Base-by-base conservation (phyloP, 2,329 filamentous ascomycete species). In the Colletotrichum tabaci region DNA sequence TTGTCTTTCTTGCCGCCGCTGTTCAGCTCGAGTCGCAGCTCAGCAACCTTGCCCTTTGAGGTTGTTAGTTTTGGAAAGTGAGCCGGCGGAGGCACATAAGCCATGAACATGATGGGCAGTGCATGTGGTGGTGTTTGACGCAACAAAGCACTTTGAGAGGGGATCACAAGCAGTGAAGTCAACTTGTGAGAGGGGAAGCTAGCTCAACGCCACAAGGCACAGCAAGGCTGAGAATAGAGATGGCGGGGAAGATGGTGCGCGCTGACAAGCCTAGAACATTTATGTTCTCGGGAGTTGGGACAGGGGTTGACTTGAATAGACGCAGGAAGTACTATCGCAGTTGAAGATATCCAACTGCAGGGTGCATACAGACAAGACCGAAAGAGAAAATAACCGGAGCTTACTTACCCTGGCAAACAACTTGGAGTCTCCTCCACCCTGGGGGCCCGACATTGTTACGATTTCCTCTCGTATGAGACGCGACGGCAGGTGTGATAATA, bases 1-100 rank as follows among this genome's bases (percentile, higher is more conserved):
- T 98, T 98, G 86, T 99, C 96, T 87, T 98, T 99, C 87, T 97
- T 98, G 76, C 94, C 93, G 80, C 95, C 95, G 83, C 92, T 94
- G 83, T 95, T 95, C 80, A 99, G 90, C 87, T 99, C 96, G 81
- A 93, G 90, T 82, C 96, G 94, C 80, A 99, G 88, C 89, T 99
- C 96, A 74, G 96, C 95, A 76, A 98, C 96, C 89, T 99, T 99
- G 88, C 96, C 96, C 96, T 99, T 93, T 86, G 84, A 78, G 81
- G 83, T 82, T 81, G 85, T 89, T 83, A 90, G 87, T 84, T 80
- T 85, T 81, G 80, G 78, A 15, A 69, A 21, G 78, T 82, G 79
- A 74, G 78, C 76, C 74, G 83, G 80, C 50, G 84, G 83, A 64
- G 87, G 85, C 69, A 87, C 78, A 73, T 88, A 89, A 77, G 87